phyloP scores from a whole-genome alignment of 352 stramenopile genomes.

The Pythium oligandrum region DNA sequence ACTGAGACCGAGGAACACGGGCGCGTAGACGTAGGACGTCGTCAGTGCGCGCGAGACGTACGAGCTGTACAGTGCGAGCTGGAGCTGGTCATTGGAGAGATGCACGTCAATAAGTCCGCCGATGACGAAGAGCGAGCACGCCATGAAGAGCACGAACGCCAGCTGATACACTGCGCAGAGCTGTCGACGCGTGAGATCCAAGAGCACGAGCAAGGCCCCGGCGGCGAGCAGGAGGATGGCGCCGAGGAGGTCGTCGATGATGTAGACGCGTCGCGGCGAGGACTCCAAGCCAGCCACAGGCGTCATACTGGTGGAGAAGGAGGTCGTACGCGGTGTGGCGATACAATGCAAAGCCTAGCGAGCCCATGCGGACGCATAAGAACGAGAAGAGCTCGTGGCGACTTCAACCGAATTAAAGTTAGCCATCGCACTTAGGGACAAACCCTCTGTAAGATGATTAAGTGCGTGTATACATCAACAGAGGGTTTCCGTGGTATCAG shows the following conservation, averaged over 20 bases:
- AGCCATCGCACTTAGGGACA: conserved; percentile 12
- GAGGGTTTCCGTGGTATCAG: not conserved
- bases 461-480: conserved; percentile 5
- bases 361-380: not conserved
- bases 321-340: not conserved
- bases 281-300: no score
- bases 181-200: conserved; percentile 68
- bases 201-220: conserved; percentile 33
- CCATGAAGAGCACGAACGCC: conserved; percentile 50
- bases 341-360: not conserved
- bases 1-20: conserved; percentile 26
- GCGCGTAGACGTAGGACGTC: conserved; percentile 66
- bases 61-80: conserved; percentile 57
- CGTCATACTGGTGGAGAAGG: not conserved
- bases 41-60: conserved; percentile 41
- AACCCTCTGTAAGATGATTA: not conserved
- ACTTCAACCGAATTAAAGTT: conserved; percentile 2
- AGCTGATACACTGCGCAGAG: conserved; percentile 70
- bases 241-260: conserved; percentile 74
- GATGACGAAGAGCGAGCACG: conserved; percentile 53
- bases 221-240: conserved; percentile 54
- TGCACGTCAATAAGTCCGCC: conserved; percentile 71
- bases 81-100: conserved; percentile 65
- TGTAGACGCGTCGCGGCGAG: conserved; percentile 36
- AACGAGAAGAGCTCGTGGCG: not conserved